Percentiles rank a stretch among this genome's conserved stretches.
Conservation (phyloP, 331 rosid genomes). For the Cydonia oblonga region DNA sequence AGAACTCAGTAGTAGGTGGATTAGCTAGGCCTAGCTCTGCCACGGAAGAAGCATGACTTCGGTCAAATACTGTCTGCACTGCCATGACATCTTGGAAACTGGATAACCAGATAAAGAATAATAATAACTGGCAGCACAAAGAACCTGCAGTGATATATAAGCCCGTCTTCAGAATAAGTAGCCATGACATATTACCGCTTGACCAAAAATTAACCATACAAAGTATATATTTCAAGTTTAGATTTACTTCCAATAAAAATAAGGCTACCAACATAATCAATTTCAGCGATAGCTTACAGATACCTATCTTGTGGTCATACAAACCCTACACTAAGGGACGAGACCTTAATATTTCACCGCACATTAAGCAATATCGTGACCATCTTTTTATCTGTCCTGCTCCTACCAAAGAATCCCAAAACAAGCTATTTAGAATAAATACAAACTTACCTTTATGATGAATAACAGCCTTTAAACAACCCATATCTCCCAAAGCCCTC, state of each 20-base stretch:
- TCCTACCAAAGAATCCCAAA: not conserved
- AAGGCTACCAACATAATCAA: not conserved
- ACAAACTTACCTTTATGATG: slow-evolving; percentile 45
- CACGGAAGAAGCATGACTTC: slow-evolving; percentile 24
- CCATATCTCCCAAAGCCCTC: slow-evolving; percentile 76
- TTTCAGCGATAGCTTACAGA: not conserved
- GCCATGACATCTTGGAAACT: slow-evolving; percentile 53
- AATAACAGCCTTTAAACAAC: slow-evolving; percentile 38
- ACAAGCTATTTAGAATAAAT: not conserved
- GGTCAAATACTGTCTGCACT: slow-evolving; percentile 27
- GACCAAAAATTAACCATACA: not conserved
- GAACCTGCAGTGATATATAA: slow-evolving; percentile 54
- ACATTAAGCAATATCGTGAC: not conserved
- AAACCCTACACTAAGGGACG: not conserved
- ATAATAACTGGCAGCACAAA: slow-evolving; percentile 47
- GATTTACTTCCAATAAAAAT: not conserved
- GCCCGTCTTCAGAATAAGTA: slow-evolving; percentile 9
- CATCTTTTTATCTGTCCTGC: not conserved
- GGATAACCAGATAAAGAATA: slow-evolving; percentile 57
- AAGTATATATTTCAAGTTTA: not conserved
- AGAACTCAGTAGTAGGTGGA: slow-evolving; percentile 57
- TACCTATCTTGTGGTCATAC: not conserved
- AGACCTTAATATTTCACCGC: not conserved
- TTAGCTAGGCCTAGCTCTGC: slow-evolving; percentile 37
- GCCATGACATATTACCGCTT: not conserved